Evolutionary conservation across 108 stramenopile genomes (phyloP).

Genomic region (Skeletonema grethae): DNA sequence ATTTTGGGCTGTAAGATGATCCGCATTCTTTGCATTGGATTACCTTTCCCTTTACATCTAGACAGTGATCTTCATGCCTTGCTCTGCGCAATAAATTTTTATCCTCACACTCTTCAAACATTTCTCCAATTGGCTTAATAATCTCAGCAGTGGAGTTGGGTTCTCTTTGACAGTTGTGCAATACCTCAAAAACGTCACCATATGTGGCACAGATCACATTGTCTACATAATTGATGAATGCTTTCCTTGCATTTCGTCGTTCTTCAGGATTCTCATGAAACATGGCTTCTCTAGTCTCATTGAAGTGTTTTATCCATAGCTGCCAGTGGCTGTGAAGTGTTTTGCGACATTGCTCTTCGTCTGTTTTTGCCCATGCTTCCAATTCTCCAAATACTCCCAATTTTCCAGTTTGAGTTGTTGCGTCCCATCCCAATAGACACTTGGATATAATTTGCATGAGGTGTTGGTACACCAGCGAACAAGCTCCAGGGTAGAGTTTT

Average conservation of each 20-base stretch:
- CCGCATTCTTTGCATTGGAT: background rate
- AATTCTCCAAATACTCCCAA: background rate
- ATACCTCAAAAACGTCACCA: background rate
- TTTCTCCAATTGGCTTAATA: background rate
- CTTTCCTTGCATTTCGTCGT: background rate
- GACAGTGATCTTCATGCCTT: background rate
- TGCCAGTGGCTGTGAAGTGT: constrained; percentile 16
- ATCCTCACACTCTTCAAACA: background rate
- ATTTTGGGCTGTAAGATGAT: background rate
- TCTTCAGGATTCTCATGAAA: background rate
- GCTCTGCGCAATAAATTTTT: background rate
- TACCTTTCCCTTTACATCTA: background rate
- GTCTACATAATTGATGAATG: background rate
- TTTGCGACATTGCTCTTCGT: constrained; percentile 6
- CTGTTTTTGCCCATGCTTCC: background rate
- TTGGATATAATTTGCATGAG: constrained; percentile 3
- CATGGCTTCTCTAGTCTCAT: background rate
- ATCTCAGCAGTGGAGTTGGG: background rate
- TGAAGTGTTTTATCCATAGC: background rate
- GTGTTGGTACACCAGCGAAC: background rate
- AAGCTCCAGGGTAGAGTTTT: background rate
- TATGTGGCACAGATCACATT: background rate
- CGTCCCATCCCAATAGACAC: background rate
- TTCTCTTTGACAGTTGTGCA: background rate
- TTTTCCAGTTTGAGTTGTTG: background rate